Conservation (phyloP, 2,329 filamentous ascomycete genomes). For the Fusarium sambucinum region DNA sequence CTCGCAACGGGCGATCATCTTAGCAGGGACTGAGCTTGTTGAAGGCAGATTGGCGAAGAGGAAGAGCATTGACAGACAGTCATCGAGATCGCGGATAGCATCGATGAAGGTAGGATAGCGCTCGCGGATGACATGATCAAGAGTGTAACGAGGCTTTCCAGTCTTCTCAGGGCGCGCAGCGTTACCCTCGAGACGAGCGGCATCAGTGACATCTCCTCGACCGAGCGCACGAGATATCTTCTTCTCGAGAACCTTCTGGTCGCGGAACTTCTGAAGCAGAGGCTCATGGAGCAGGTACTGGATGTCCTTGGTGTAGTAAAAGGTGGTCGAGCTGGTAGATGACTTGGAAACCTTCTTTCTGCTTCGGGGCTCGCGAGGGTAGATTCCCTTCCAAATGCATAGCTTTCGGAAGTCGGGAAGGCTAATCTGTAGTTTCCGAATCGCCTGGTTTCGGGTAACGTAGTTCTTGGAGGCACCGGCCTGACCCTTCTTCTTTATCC, state of each 20-base stretch:
- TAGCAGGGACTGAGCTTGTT: conserved; percentile 87
- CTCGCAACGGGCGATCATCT: conserved; percentile 96
- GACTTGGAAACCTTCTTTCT: conserved; percentile 97
- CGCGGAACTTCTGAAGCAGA: conserved; percentile 91
- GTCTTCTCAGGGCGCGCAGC: conserved; percentile 90
- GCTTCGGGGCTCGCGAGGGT: conserved; percentile 94
- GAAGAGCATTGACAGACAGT: conserved; percentile 96
- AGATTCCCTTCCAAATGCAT: conserved; percentile 99
- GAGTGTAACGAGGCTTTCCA: conserved; percentile 86
- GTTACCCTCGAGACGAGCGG: conserved; percentile 86
- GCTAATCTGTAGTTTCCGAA: conserved; percentile 97
- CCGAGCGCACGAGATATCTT: conserved; percentile 96
- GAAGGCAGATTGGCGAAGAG: conserved; percentile 97
- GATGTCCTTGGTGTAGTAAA: conserved; percentile 93
- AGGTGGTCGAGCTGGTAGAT: conserved; percentile 90
- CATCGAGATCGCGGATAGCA: conserved; percentile 92
- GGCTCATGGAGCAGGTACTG: conserved; percentile 98
- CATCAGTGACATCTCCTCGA: conserved; percentile 90
- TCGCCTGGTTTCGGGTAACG: conserved; percentile 95
- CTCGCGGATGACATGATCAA: conserved; percentile 98
- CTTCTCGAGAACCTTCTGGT: conserved; percentile 96
- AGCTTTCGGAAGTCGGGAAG: conserved; percentile 97
- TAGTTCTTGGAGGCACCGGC: conserved; percentile 97
- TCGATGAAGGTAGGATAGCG: conserved; percentile 98
- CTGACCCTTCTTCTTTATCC: conserved; percentile 92